Base-by-base conservation (phyloP, 768 basidiomycete genomes). In the Suillus subaureus region DNA sequence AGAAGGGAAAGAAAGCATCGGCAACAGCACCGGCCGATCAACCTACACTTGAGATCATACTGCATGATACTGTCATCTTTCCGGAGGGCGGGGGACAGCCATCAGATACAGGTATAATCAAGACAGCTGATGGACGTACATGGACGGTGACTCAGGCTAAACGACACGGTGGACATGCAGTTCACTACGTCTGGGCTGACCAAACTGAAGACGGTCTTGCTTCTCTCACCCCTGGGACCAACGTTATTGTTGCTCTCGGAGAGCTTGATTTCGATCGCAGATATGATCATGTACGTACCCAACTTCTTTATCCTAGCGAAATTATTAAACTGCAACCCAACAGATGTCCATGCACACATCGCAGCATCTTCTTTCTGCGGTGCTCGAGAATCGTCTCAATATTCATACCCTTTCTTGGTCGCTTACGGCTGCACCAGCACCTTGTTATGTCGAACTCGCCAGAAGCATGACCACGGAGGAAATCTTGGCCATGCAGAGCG, bases 321-420 rank as follows among this genome's bases (percentile, higher is more conserved):
- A 16, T 63, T n/a, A 62, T 33, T 37, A 42, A 58, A 21, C 23
- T 43, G 28, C 47, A 49, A 31, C 13, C 43, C 31, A 51, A 52
- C 69, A 92, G 90, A 92, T 92, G 89, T 85, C 87, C 18, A 87
- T 92, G 85, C 93, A 95, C 75, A 93, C 92, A 1, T 89, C 90
- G 0, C 93, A 94, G 71, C 93, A 94, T 67, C 81, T 93, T 52
- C 84, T 94, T 28, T 93, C 92, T 16, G 91, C 92, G 0, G 81
- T 93, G n/a, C 81, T 94, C 6, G 91, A 94, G 71, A 80, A 82
- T 28, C 79, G 78, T 4, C 80, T 92, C 45, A 75, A 84, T 39
- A 80, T 93, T 33, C 86, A 87, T 8, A 94, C 93, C 3, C 82
- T 93, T 26, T 89, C 90, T 2, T 94, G 93, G 93, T 90, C 91